Percentiles rank a stretch among this genome's conserved stretches.
These are phyloP conservation scores for Mycosphaerella arachidis DNA, from an alignment of 2,329 filamentous ascomycete species.

Conservation along the genomic window DNA sequence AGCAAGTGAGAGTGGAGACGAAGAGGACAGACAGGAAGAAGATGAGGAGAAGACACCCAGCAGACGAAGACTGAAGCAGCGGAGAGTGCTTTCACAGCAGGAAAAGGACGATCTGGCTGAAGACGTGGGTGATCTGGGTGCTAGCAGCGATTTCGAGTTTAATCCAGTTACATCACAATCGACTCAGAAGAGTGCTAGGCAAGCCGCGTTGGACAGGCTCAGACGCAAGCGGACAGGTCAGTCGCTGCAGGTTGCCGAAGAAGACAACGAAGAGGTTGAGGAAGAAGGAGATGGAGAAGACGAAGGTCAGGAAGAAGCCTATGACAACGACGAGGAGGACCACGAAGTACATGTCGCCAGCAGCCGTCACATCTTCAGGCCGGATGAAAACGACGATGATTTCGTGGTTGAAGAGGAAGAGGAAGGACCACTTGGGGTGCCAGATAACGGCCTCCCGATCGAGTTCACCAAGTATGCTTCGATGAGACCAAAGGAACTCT, in stretches of 20 bases:
- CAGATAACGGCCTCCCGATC: constrained; percentile 57
- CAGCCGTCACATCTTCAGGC: constrained; percentile 45
- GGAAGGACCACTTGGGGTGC: constrained; percentile 52
- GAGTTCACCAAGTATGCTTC: constrained; percentile 64
- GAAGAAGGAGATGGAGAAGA: constrained; percentile 25
- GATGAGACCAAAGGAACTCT: constrained; percentile 66
- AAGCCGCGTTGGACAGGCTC: constrained; percentile 41
- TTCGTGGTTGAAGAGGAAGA: constrained; percentile 53
- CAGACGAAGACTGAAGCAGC: constrained; percentile 18
- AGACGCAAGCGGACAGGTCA: constrained; percentile 37
- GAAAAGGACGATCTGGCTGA: constrained; percentile 43
- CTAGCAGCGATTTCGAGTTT: constrained; percentile 31
- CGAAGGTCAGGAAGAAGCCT: constrained; percentile 44
- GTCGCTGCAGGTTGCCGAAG: constrained; percentile 18
- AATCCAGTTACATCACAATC: constrained; percentile 26
- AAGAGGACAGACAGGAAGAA: constrained; percentile 13
- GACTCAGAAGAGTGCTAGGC: constrained; percentile 34
- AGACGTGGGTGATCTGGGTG: constrained; percentile 42
- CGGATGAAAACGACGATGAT: constrained; percentile 59
- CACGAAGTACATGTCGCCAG: constrained; percentile 46
- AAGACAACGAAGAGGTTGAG: constrained; percentile 28
- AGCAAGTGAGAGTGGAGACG: constrained; percentile 7
- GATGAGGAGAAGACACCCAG: constrained; percentile 23
- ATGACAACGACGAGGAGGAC: constrained; percentile 47
- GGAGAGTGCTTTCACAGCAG: constrained; percentile 25